Evolutionary conservation across 2,329 filamentous ascomycete genomes (phyloP).

Genomic region (Apiospora pterosperma): DNA sequence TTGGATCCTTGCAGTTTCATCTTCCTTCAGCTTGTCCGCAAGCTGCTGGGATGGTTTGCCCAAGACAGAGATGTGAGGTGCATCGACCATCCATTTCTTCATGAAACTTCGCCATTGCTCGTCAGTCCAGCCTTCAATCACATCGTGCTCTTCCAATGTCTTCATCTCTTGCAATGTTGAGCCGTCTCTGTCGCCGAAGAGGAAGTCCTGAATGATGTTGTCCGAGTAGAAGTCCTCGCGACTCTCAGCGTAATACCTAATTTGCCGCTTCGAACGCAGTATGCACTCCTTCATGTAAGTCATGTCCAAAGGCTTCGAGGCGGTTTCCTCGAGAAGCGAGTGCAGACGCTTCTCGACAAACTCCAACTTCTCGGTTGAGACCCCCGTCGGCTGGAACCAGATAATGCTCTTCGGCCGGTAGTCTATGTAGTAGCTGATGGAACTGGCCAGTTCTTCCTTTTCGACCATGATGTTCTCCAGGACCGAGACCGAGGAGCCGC

Average conservation of each 20-base stretch:
- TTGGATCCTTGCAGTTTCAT: conserved; percentile 75
- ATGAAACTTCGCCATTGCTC: conserved; percentile 80
- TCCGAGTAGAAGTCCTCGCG: conserved; percentile 78
- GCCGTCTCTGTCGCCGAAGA: conserved; percentile 85
- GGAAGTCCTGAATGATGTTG: conserved; percentile 85
- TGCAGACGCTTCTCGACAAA: conserved; percentile 84
- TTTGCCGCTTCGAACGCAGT: conserved; percentile 72
- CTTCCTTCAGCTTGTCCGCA: conserved; percentile 74
- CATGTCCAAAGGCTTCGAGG: conserved; percentile 81
- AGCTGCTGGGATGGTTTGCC: conserved; percentile 81
- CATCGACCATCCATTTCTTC: conserved; percentile 79
- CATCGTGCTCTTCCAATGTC: conserved; percentile 58
- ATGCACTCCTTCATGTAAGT: conserved; percentile 87
- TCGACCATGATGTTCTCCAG: conserved; percentile 92
- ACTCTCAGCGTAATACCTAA: conserved; percentile 80
- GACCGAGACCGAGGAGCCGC: conserved; percentile 88
- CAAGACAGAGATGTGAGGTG: conserved; percentile 81
- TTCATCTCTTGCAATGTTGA: conserved; percentile 64
- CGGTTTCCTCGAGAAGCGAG: conserved; percentile 76
- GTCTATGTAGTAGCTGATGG: conserved; percentile 76
- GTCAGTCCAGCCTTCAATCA: conserved; percentile 76
- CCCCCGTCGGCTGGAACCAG: conserved; percentile 80
- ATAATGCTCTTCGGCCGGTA: conserved; percentile 78
- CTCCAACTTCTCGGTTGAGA: conserved; percentile 80
- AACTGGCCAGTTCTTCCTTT: conserved; percentile 86